Base-by-base conservation (phyloP, 1,139 yeast genomes). In the Saccharomycopsis hybrid region DNA sequence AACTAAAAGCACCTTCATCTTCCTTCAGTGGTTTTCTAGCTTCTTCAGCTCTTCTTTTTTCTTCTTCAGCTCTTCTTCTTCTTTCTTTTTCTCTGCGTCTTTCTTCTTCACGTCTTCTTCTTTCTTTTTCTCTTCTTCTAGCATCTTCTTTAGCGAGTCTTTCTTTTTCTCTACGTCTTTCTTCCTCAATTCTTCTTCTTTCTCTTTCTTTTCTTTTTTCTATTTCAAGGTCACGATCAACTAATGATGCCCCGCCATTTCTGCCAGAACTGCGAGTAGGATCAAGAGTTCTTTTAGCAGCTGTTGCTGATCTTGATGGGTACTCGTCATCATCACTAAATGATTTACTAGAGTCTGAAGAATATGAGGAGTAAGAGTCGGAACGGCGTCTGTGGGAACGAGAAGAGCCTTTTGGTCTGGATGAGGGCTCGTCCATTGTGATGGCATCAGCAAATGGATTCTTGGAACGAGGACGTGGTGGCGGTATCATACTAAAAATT, bases 401-500 rank as follows among this genome's bases (percentile, higher is more conserved):
- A 11, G 24, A 11, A 35, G 46, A 43, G 18, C 18, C 18, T 18
- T 18, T 18, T 18, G 18, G 18, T 25, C 39, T 45, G 13, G 44
- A 25, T 36, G 41, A 31, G 18, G 35, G 35, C 27, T 30, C 41
- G 11, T 46, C 49, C 4, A 43, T 13, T n/a, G 51, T 37, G 13
- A 53, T 38, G 2, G 55, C 52, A 35, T 53, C 55, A 18, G 52
- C 37, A 32, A 53, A 53, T 3, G 55, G 55, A 40, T 53, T 53
- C 30, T 46, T 50, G 8, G 55, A 51, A 13, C 38, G 37, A 28
- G 55, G 55, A 25, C 54, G 51, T 4, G 54, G 54, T 4, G 55
- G 55, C 4, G 55, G 44, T 25, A 27, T 38, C 39, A 43, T 28
- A 31, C 42, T 36, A 36, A 27, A 41, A 4, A 27, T 18, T 30